Evolutionary conservation across 805 yeast species (phyloP), one percentile per base, ranked within the genome.

Genomic region (Brettanomyces nanus): DNA sequence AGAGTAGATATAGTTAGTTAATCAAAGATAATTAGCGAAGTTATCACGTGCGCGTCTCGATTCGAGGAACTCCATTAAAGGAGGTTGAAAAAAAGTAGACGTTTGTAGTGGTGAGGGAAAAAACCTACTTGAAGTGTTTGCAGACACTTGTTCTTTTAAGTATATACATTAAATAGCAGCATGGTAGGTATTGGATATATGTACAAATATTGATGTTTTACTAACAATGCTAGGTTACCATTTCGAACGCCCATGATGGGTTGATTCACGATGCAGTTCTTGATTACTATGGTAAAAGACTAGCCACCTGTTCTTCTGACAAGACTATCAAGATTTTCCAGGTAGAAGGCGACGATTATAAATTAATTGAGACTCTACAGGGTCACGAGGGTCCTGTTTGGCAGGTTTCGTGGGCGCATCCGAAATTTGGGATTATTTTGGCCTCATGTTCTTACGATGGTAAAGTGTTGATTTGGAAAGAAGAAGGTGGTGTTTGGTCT

Each of bases 341-440:
- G 48, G 79, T 90, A 31, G 90, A 85, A 35, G 92, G 90, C 28
- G 75, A 69, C 52, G 90, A 86, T 60, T 35, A 40, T 10, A 81
- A 73, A 55, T 68, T 87, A 36, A 71, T 82, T 15, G 96, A 87
- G 48, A 89, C 97, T 1, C 67, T 92, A 45, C 69, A 75, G 35
- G 97, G 95, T 28, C 98, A 92, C 61, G 96, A 87, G 45, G 98
- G 97, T 25, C 97, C 98, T 10, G 97, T 92, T 34, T 92, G 98
- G 98, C 95, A 90, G 64, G 95, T 87, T 17, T 77, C 85, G 38
- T 92, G 98, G 98, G 97, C 97, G 3, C 98, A 92, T 58, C 98
- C 98, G 23, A 90, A 90, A 60, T 92, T 90, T 56, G 98, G 98
- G 28, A 81, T 86, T 11, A 85, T 90, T 45, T 69, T 92, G 46